Evolutionary conservation across 2,329 filamentous ascomycete species (phyloP), one percentile per base, ranked within the genome.

Genomic region (Alternaria arbusti): DNA sequence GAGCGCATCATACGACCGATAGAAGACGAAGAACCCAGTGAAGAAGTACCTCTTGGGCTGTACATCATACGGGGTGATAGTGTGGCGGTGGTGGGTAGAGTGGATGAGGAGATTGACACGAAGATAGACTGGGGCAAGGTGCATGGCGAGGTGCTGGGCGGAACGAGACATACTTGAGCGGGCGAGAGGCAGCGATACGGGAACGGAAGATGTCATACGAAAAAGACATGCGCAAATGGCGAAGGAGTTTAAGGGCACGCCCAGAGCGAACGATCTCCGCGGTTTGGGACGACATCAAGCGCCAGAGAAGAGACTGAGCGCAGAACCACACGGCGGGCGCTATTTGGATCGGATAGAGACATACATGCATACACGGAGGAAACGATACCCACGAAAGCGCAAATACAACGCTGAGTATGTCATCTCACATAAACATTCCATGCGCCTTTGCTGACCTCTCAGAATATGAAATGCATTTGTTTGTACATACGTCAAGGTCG

Each of bases 31-130:
- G 93, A 97, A 72, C 88, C 90, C 1, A 96, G 91, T 46, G 88
- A 90, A 62, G 89, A 96, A 77, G 90, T 96, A 17, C 89, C 91
- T 5, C 88, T 97, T 66, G 96, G 96, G 2, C 83, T 98, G 6
- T 98, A 97, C 79, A 86, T 99, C 61, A 92, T 99, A 61, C 88
- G 96, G 64, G 96, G 96, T 56, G 96, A 99, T 79, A 97, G 96
- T 76, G 95, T 99, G 51, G 94, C 94, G 66, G 86, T 96, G 15
- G 92, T 96, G 61, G 96, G 96, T 3, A 84, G 96, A 61, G 90
- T 99, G 30, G 94, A 99, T 79, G 94, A 97, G 81, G 87, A 91
- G 71, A 84, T 98, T 63, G 96, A 99, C 82, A 87, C 86, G 43
- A 94, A 91, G 73, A 98, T 99, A 77, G 90, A 97, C 82, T 99